phyloP scores from a whole-genome alignment of 139 green algal species.

The Chlorella sp. region DNA sequence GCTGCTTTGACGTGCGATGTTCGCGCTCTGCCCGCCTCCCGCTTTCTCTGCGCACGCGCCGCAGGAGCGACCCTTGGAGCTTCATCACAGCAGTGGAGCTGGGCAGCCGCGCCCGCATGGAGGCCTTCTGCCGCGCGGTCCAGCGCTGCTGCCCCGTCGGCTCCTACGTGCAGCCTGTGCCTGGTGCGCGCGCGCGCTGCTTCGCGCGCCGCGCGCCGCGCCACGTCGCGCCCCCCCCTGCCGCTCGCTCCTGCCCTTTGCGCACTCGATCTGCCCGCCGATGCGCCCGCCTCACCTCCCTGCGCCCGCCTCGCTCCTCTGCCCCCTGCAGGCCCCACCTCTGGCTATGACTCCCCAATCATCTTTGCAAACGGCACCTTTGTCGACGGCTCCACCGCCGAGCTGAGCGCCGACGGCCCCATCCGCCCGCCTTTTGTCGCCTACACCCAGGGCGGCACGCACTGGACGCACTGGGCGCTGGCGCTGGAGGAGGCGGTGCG shows the following conservation, averaged over 20 bases:
- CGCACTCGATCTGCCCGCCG: neutral
- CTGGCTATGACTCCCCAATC: slow-evolving; percentile 91
- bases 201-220: neutral
- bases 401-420: slow-evolving; percentile 91
- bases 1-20: too few relatives aligned
- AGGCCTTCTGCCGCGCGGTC: slow-evolving; percentile 84
- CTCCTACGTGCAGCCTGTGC: slow-evolving; percentile 83
- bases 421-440: slow-evolving; percentile 88
- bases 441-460: slow-evolving; percentile 90
- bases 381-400: slow-evolving; percentile 90
- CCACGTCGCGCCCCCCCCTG: neutral
- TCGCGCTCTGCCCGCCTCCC: too few relatives aligned
- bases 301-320: neutral
- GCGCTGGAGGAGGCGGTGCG: slow-evolving; percentile 42
- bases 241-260: neutral
- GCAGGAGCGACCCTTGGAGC: too few relatives aligned
- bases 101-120: slow-evolving; percentile 67
- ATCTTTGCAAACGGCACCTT: slow-evolving; percentile 98
- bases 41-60: too few relatives aligned
- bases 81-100: slow-evolving; percentile 88
- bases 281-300: neutral
- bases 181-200: slow-evolving; percentile 50
- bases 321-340: slow-evolving; percentile 69
- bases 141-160: slow-evolving; percentile 85
- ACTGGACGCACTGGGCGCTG: slow-evolving; percentile 90